Conservation (phyloP, 1,284 basidiomycete species). For the Hortiboletus rubellus region DNA sequence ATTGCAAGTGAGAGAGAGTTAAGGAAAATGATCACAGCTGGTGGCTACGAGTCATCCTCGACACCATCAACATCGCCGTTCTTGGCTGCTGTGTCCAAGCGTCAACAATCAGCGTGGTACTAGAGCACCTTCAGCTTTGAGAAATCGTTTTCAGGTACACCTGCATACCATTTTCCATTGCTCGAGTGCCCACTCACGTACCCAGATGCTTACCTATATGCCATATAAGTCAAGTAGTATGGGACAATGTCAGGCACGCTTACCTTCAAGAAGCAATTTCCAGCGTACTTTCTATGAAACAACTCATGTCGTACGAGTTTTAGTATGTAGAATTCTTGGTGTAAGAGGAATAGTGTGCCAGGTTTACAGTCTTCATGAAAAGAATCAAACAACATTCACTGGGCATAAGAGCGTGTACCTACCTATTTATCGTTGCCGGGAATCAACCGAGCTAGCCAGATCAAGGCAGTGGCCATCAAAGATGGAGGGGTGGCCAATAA, state of each 20-base stretch:
- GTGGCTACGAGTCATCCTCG: too few species aligned
- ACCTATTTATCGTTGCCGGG: constrained; percentile 88
- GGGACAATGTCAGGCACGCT: not conserved
- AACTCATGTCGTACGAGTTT: not conserved
- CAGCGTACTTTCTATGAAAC: not conserved
- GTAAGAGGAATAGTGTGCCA: not conserved
- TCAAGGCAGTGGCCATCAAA: constrained; percentile 82
- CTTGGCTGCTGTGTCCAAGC: too few species aligned
- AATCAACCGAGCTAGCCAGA: constrained; percentile 89
- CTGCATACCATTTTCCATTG: constrained; percentile 56
- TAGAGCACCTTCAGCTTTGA: constrained; percentile 52
- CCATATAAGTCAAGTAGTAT: not conserved
- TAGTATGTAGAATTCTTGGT: not conserved
- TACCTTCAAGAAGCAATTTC: not conserved
- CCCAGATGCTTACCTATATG: constrained; percentile 56
- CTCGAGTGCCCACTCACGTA: constrained; percentile 62
- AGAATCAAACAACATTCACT: not conserved
- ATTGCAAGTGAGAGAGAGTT: too few species aligned
- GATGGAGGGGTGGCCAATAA: constrained; percentile 83
- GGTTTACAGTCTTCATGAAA: not conserved
- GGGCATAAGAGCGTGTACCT: constrained; percentile 29
- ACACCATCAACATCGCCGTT: too few species aligned
- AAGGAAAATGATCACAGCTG: too few species aligned
- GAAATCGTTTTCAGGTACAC: constrained; percentile 55
- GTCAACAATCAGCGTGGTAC: constrained; percentile 37